Evolutionary conservation across 345 rosid species (phyloP).

Genomic region (Gossypium herbaceum): DNA sequence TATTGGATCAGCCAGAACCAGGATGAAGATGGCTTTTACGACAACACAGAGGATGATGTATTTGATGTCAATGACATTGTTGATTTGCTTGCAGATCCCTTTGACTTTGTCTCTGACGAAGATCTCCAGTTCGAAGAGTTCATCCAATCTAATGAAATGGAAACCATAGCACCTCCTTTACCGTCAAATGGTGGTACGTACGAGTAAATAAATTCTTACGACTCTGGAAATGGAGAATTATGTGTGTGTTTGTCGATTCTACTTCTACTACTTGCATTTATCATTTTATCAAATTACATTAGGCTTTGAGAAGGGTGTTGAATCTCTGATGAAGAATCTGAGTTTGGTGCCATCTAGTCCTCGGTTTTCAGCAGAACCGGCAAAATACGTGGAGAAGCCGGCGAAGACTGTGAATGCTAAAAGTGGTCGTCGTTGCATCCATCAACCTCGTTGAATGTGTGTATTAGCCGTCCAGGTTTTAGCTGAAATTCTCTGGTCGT

Average conservation of each 20-base stretch:
- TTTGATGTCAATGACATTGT: conserved; percentile 9
- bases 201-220: neutral
- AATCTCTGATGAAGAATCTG: conserved; percentile 20
- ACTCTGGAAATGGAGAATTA: conserved; percentile 1
- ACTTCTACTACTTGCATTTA: neutral
- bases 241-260: neutral
- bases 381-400: conserved; percentile 27
- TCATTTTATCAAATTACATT: neutral
- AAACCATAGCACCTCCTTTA: conserved; percentile 10
- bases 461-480: neutral
- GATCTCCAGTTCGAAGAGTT: conserved; percentile 47
- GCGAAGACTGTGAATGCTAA: conserved; percentile 21
- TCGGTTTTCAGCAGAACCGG: conserved; percentile 8
- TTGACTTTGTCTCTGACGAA: conserved; percentile 38
- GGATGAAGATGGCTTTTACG: conserved; percentile 28
- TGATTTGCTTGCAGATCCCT: conserved; percentile 39
- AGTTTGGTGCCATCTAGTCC: conserved; percentile 16
- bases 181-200: conserved; percentile 1
- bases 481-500: neutral
- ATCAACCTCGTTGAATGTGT: conserved; percentile 32
- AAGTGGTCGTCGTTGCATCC: conserved; percentile 27
- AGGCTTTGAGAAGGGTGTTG: conserved; percentile 23
- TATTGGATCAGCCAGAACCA: conserved; percentile 36
- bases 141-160: conserved; percentile 27
- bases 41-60: conserved; percentile 9